Conservation (phyloP, 2,329 filamentous ascomycete species). For the Trichophyton equinum region DNA sequence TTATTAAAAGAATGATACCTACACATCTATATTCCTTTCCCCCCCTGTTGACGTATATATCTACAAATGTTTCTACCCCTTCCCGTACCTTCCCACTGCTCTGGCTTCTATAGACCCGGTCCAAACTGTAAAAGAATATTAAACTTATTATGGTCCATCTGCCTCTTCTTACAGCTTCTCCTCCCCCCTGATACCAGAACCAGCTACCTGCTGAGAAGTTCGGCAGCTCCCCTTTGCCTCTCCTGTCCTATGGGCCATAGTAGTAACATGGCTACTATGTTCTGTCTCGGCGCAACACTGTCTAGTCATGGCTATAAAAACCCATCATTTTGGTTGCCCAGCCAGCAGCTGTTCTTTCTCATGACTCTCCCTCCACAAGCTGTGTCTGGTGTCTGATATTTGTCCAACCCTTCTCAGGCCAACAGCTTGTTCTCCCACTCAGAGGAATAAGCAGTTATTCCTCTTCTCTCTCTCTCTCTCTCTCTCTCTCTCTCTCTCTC, state of each 20-base stretch:
- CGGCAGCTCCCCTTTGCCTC: neutral
- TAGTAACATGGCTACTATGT: neutral
- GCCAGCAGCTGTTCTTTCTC: neutral
- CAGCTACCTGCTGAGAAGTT: neutral
- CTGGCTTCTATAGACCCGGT: slow-evolving; percentile 5
- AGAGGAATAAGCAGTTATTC: neutral
- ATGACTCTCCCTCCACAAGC: neutral
- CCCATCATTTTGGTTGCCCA: neutral
- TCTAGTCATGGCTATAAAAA: neutral
- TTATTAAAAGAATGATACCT: neutral
- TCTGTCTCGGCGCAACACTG: neutral
- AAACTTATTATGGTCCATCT: neutral
- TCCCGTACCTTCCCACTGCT: neutral
- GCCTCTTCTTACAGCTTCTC: neutral
- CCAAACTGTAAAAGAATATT: slow-evolving; percentile 1
- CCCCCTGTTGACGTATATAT: neutral
- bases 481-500: neutral
- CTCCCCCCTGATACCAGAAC: neutral
- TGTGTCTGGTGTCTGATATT: neutral
- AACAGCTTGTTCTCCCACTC: neutral
- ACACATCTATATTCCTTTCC: neutral
- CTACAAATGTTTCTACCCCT: neutral
- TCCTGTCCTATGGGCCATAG: neutral
- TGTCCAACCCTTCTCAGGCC: neutral
- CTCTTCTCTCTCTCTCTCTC: neutral